Base-by-base conservation (phyloP, 495 filamentous ascomycete species). In the Podospora australis region DNA sequence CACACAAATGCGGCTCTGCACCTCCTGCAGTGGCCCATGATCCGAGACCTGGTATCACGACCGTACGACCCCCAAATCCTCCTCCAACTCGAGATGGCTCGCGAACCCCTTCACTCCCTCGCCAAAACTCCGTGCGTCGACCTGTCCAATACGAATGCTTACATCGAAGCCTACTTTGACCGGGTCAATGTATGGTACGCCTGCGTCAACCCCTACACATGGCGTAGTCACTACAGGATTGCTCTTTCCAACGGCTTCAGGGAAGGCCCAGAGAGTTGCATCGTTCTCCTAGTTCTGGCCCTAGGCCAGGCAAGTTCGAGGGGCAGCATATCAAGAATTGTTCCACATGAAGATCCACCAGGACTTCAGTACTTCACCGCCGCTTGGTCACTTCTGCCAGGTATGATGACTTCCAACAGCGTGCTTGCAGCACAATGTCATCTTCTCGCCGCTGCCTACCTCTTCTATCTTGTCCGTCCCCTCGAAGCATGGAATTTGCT, bases 171-270 rank as follows among this genome's bases (percentile, higher is more conserved):
- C 7, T 90, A 86, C 66, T 91, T 91, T 54, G 79, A 83, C 35
- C 74, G 82, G 20, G 87, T 87, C 47, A 90, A 90, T 58, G 75
- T 87, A 4, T 91, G 86, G 84, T 90, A 90, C 53, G 86, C 87
- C 25, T 87, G 83, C 62, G 85, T 91, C 44, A 90, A 88, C 63
- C 87, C 87, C 19, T 86, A 83, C 65, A 85, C 79, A 16, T 91
- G 86, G 87, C 71, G 75, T n/a, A 78, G 75, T 48, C 82, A 87
- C 62, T 90, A 90, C 60, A 72, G 76, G 16, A 81, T 73, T 6
- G 87, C 87, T 1, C 70, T 87, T 2, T 82, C 83, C 1, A 78
- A 79, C 49, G 78, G 81, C 6, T 89, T 90, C 54, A 79, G 82
- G 44, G 79, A 86, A 49, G 86, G 86, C 1, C 80, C 85, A 0